Conservation (phyloP, 2,329 filamentous ascomycete genomes). For the Pseudogymnoascus sp. region DNA sequence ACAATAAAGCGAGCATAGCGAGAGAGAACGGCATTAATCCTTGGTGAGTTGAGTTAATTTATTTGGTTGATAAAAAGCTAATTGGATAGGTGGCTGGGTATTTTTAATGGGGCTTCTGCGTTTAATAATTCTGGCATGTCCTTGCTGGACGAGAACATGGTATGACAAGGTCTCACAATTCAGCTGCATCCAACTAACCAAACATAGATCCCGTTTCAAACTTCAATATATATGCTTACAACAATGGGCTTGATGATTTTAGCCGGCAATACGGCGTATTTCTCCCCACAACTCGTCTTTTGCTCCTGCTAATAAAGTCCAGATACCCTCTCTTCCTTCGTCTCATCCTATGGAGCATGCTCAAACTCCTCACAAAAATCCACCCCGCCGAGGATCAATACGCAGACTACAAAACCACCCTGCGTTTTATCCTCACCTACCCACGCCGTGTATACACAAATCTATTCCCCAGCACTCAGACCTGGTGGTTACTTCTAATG, state of each 20-base stretch:
- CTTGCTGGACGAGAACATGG: constrained; percentile 57
- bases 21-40: constrained; percentile 41
- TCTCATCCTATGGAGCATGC: constrained; percentile 78
- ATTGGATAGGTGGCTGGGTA: constrained; percentile 71
- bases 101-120: constrained; percentile 46
- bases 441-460: constrained; percentile 94
- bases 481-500: constrained; percentile 92
- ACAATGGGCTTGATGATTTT: constrained; percentile 82
- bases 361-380: constrained; percentile 55
- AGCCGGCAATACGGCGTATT: constrained; percentile 71
- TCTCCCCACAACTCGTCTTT: constrained; percentile 67
- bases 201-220: not conserved
- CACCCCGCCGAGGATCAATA: constrained; percentile 71
- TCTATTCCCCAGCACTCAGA: constrained; percentile 80
- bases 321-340: constrained; percentile 92
- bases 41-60: constrained; percentile 77
- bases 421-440: constrained; percentile 86
- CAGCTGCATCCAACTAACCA: not conserved
- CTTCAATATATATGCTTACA: constrained; percentile 70
- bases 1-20: constrained; percentile 41
- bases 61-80: constrained; percentile 61
- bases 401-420: not conserved
- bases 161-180: constrained; percentile 17
- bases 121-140: constrained; percentile 81
- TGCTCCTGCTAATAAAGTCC: constrained; percentile 92